Conservation (phyloP, 139 green algal species). For the Chloropicon primus region DNA sequence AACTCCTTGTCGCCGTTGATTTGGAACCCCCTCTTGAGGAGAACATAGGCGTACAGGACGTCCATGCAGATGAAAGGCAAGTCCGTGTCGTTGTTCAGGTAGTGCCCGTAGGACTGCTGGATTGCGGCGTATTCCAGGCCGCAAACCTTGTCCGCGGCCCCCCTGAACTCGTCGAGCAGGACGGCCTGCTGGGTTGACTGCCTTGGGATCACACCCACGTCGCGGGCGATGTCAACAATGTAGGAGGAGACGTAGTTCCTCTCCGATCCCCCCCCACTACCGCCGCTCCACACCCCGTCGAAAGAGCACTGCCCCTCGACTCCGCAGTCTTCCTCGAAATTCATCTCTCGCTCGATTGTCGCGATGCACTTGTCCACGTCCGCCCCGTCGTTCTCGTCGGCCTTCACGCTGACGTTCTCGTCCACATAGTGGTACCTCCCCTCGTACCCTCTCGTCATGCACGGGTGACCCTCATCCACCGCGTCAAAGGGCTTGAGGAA, state of each 20-base stretch:
- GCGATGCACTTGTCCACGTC: slow-evolving; percentile 22
- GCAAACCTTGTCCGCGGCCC: slow-evolving; percentile 32
- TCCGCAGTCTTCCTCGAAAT: neutral
- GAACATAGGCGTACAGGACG: slow-evolving; percentile 63
- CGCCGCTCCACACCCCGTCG: slow-evolving; percentile 74
- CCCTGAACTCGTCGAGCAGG: slow-evolving; percentile 26
- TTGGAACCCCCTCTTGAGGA: slow-evolving; percentile 80
- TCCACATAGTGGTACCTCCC: slow-evolving; percentile 8
- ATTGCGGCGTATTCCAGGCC: neutral
- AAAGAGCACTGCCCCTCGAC: slow-evolving; percentile 75
- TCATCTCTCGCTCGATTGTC: neutral
- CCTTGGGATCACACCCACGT: slow-evolving; percentile 27
- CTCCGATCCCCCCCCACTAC: slow-evolving; percentile 15
- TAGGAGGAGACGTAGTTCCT: slow-evolving; percentile 88
- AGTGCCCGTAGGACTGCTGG: neutral
- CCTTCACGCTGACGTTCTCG: slow-evolving; percentile 19
- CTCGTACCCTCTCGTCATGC: slow-evolving; percentile 45
- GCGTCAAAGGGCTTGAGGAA: slow-evolving; percentile 40
- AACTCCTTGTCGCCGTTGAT: slow-evolving; percentile 22
- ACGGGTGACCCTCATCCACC: slow-evolving; percentile 40
- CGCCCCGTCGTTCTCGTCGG: slow-evolving; percentile 20
- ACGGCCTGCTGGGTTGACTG: slow-evolving; percentile 16
- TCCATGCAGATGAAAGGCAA: slow-evolving; percentile 87
- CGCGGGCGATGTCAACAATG: slow-evolving; percentile 78
- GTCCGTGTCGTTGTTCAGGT: slow-evolving; percentile 11